These are phyloP conservation scores for Pythium dissimile DNA, from an alignment of 352 stramenopile species.

Conservation along the genomic window DNA sequence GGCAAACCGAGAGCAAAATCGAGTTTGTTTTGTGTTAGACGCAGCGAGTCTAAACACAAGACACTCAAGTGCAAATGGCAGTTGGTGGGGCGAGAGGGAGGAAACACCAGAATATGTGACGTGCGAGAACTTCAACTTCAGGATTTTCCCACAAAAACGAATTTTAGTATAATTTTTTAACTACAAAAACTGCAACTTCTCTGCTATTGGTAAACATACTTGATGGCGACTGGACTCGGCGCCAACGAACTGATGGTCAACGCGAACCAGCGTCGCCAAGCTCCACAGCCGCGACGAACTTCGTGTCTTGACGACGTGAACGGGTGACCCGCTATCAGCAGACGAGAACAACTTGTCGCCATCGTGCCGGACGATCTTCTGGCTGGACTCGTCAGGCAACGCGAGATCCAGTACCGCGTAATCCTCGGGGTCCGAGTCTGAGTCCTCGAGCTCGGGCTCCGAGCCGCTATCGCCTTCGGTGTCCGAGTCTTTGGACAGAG, in stretches of 20 bases:
- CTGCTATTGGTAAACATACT: background rate
- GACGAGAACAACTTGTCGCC: too few species aligned
- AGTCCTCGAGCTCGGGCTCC: constrained; percentile 10
- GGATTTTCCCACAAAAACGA: background rate
- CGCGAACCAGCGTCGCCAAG: background rate
- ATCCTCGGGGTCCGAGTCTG: background rate
- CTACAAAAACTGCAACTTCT: too few species aligned
- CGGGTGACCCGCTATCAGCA: too few species aligned
- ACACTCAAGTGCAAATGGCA: constrained; percentile 5
- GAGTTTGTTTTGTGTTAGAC: too few species aligned
- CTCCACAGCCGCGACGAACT: constrained; percentile 3
- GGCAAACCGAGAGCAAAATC: too few species aligned
- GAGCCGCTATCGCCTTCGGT: background rate
- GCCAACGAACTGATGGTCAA: too few species aligned
- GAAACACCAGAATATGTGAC: constrained; percentile 2
- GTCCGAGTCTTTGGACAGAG: background rate
- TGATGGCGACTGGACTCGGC: too few species aligned
- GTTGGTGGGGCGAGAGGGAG: background rate
- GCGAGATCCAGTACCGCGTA: too few species aligned
- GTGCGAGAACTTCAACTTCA: constrained; percentile 13
- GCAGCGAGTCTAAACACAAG: too few species aligned
- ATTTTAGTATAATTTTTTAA: too few species aligned
- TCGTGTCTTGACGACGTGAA: constrained; percentile 8
- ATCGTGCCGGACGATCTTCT: too few species aligned
- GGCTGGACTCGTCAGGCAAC: background rate